Evolutionary conservation across 352 stramenopile species (phyloP).

Genomic region (Phytophthora melonis): DNA sequence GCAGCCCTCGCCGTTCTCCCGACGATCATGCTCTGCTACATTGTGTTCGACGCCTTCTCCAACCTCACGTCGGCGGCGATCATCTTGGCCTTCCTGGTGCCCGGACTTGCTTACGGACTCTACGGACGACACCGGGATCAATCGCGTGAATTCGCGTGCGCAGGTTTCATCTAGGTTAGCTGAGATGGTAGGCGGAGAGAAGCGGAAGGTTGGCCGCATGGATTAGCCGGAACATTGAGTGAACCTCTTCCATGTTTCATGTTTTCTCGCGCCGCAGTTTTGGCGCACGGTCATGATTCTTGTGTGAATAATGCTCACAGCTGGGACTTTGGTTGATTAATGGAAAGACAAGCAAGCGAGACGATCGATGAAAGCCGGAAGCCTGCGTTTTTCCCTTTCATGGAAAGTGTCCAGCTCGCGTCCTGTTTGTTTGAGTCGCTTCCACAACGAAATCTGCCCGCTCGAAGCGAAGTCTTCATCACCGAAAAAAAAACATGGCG

Average conservation of each 20-base stretch:
- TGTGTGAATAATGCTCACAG: neutral
- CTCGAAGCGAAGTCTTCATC: neutral
- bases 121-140: conserved; percentile 55
- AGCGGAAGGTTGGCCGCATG: neutral
- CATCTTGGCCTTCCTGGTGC: conserved; percentile 48
- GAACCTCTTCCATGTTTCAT: neutral
- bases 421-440: neutral
- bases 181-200: too few species aligned
- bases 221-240: conserved; percentile 3
- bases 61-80: conserved; percentile 39
- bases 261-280: neutral
- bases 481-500: neutral
- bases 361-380: neutral
- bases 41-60: conserved; percentile 43
- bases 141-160: conserved; percentile 59
- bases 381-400: neutral
- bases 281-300: conserved; percentile 5
- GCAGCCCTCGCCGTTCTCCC: conserved; percentile 32
- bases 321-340: neutral
- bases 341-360: neutral
- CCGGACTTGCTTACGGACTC: conserved; percentile 43
- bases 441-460: conserved; percentile 6
- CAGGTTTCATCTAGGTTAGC: conserved; percentile 1
- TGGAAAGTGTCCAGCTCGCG: conserved; percentile 2
- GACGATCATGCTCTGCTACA: conserved; percentile 40